Evolutionary conservation across 148 eudicot species (phyloP), one percentile per base, ranked within the genome.

Genomic region (Hydrangea macrophylla): DNA sequence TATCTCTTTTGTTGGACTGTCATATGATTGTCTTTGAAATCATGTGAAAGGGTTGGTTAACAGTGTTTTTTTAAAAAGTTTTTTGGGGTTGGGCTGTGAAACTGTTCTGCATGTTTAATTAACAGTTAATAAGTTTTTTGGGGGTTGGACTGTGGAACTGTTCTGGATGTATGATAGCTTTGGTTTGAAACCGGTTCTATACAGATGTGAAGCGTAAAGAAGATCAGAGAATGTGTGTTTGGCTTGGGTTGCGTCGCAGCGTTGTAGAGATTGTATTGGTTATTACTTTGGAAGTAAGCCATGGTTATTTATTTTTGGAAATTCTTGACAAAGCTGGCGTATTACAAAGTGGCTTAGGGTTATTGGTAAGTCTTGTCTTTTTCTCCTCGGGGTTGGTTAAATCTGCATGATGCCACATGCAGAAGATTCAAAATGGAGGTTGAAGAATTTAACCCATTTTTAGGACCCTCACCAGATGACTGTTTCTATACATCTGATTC

Each of bases 401-500:
- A 56, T 48, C 33, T 18, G 31, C 12, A 6, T 11, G 15, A 23
- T 67, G 25, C 24, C 44, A 28, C 53, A 37, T 22, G 25, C 9
- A 7, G 12, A 28, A 8, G 30, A 26, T 40, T 9, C 65, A 5
- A 6, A 25, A 17, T n/a, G 54, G 53, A 39, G 23, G n/a, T n/a
- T 28, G 67, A 24, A 26, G 25, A 35, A 25, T 37, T 7, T 24
- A 44, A 27, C 10, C 48, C 20, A 27, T 68, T 10, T 67, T 32
- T 51, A 27, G 68, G 23, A 20, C 18, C n/a, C 53, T 26, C 58
- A 8, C 62, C 53, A 44, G 69, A 66, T 66, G 59, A 23, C 8
- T 35, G 39, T 4, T 35, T 3, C 8, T 8, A 35, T 35, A 35
- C 39, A 42, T 42, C n/a, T 42, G 11, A 42, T 42, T 42, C 17